Base-by-base conservation (phyloP, 108 stramenopile genomes). In the Stephanodiscus minutulus region DNA sequence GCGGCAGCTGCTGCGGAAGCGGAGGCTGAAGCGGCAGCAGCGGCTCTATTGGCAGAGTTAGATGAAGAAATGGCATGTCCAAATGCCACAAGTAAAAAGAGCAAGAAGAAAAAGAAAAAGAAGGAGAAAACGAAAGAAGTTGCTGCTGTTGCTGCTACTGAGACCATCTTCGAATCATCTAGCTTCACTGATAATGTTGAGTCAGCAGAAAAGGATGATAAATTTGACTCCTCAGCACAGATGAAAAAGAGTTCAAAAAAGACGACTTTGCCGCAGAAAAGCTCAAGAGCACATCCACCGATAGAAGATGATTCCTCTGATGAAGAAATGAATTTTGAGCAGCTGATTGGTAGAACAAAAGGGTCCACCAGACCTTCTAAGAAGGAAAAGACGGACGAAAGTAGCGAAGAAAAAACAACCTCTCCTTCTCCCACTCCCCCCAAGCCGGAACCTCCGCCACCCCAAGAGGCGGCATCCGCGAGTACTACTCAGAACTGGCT, bases 1-100 rank as follows among this genome's bases (percentile, higher is more conserved):
- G 82, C 82, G n/a, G 59, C 73, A 17, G 77, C 82, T 29, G 82
- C 73, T 29, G 82, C 77, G 10, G 82, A 93, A 64, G 87, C 86
- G 48, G 88, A 92, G 77, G 96, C 96, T 5, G 91, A 96, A 47
- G 91, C 90, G 9, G 96, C 96, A 9, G 96, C 92, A 17, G 89
- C 87, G 28, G 93, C 86, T 41, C 81, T 96, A 37, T 58, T 96
- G 49, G 93, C 93, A 22, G 93, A 96, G 74, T 70, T 96, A 17
- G 96, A 96, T 44, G 83, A 91, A 75, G 96, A 96, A 76, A 84
- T 93, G 65, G 82, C 73, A 50, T 81, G 72, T 27, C 67, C 61
- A 18, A 74, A 81, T 64, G 49, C 73, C 48, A 77, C 72, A 36
- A 81, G 77, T 39, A 91, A 91, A 64, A 93, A 91, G 76, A 86